Conservation (phyloP, 1,284 basidiomycete species). For the Ganoderma lucidum region DNA sequence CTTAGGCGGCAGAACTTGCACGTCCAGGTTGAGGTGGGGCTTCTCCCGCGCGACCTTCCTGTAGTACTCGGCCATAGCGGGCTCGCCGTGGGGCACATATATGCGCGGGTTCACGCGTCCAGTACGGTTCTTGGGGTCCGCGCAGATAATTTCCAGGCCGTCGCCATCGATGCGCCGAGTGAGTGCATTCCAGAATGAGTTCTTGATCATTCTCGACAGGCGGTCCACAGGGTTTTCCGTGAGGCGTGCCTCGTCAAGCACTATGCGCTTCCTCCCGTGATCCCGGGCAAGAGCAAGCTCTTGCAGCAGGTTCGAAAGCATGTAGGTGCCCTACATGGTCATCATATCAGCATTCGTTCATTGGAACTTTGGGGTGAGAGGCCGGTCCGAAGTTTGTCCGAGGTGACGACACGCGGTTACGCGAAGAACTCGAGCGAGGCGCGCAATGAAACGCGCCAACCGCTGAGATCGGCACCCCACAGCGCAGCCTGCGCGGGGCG, state of each 20-base stretch:
- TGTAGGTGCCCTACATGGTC: slow-evolving; percentile 87
- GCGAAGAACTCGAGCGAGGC: slow-evolving; percentile 14
- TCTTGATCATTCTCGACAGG: slow-evolving; percentile 96
- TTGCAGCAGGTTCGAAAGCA: slow-evolving; percentile 99
- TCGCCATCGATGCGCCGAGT: slow-evolving; percentile 97
- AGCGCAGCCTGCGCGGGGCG: slow-evolving; percentile 14
- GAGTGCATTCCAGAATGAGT: slow-evolving; percentile 98
- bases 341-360: slow-evolving; percentile 15
- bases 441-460: slow-evolving; percentile 15
- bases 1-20: slow-evolving; percentile 86
- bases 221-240: slow-evolving; percentile 98
- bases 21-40: slow-evolving; percentile 90
- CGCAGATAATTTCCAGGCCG: slow-evolving; percentile 95
- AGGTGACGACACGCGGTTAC: slow-evolving; percentile 18
- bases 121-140: slow-evolving; percentile 96
- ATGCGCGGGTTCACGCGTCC: slow-evolving; percentile 89
- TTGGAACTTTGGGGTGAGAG: too few species aligned
- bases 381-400: neutral
- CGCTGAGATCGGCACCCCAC: slow-evolving; percentile 20
- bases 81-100: slow-evolving; percentile 93
- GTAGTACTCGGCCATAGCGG: slow-evolving; percentile 96
- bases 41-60: slow-evolving; percentile 82
- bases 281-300: slow-evolving; percentile 98
- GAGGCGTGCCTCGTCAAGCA: slow-evolving; percentile 95
- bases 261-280: slow-evolving; percentile 93